Percentiles rank a stretch among this genome's conserved stretches.
Evolutionary conservation across 2,329 filamentous ascomycete species (phyloP).

Genomic region (Colletotrichum sp.): DNA sequence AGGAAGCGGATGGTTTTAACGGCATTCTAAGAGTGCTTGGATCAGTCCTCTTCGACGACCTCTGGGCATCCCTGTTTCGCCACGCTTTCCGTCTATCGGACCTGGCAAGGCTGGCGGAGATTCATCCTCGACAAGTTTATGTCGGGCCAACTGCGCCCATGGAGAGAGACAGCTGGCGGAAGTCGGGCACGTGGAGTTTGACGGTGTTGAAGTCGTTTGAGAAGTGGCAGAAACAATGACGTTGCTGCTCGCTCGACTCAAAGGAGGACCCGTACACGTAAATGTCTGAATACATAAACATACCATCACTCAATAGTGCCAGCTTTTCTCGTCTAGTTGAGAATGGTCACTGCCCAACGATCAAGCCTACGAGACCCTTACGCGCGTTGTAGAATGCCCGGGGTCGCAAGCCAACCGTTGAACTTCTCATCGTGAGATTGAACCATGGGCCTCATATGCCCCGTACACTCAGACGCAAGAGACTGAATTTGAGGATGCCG

Average conservation of each 20-base stretch:
- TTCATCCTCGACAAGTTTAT: neutral
- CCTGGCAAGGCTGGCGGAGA: neutral
- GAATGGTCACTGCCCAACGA: neutral
- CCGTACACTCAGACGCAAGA: no score
- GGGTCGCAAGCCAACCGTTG: neutral
- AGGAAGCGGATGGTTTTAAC: neutral
- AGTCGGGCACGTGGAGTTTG: neutral
- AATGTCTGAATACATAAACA: neutral
- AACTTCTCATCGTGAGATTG: neutral
- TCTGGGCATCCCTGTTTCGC: neutral
- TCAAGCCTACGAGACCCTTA: rapidly evolving
- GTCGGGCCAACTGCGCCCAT: neutral
- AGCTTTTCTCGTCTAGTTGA: neutral
- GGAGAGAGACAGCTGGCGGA: neutral
- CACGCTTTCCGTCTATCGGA: neutral
- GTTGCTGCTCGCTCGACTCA: neutral
- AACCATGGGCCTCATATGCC: no score
- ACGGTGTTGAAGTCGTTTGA: neutral
- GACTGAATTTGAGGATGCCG: no score
- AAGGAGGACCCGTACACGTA: neutral
- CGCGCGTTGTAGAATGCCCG: neutral
- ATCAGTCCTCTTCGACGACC: conserved; percentile 1
- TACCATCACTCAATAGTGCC: neutral
- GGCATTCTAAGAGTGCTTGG: neutral
- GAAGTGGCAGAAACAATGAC: neutral